phyloP scores from a whole-genome alignment of 1,284 basidiomycete species.

The Pulveroboletus ridleyi region DNA sequence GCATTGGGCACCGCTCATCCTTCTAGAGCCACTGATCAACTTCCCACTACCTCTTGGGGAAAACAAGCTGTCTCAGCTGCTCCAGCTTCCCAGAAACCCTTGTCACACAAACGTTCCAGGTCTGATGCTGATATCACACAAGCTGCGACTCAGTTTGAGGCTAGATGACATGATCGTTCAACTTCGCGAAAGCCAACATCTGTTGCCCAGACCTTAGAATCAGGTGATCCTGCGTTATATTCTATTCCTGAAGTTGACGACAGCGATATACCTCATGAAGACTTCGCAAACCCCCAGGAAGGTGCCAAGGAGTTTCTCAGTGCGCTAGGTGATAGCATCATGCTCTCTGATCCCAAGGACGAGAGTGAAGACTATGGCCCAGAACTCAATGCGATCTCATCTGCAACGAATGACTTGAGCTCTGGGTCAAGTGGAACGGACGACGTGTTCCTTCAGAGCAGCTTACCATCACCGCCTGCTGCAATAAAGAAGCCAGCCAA shows the following conservation, averaged over 20 bases:
- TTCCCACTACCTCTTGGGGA: background rate
- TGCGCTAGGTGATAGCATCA: background rate
- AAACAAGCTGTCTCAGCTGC: background rate
- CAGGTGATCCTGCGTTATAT: background rate
- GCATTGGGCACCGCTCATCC: background rate
- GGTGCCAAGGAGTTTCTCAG: background rate
- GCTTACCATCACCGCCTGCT: background rate
- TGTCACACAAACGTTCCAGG: background rate
- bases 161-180: background rate
- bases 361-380: constrained; percentile 3
- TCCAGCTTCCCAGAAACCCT: background rate
- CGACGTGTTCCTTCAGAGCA: constrained; percentile 13
- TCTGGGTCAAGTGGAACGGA: constrained; percentile 10
- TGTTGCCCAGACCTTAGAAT: background rate
- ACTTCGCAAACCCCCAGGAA: background rate
- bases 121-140: background rate
- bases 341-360: background rate
- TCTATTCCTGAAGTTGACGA: background rate
- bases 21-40: background rate
- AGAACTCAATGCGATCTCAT: constrained; percentile 4
- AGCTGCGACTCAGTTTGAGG: background rate
- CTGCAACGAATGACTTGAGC: background rate
- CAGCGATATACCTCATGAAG: too few relatives aligned
- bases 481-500: background rate
- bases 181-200: background rate